These are phyloP conservation scores for Talaromyces sp. DNA, from an alignment of 2,329 filamentous ascomycete genomes.

Conservation along the genomic window DNA sequence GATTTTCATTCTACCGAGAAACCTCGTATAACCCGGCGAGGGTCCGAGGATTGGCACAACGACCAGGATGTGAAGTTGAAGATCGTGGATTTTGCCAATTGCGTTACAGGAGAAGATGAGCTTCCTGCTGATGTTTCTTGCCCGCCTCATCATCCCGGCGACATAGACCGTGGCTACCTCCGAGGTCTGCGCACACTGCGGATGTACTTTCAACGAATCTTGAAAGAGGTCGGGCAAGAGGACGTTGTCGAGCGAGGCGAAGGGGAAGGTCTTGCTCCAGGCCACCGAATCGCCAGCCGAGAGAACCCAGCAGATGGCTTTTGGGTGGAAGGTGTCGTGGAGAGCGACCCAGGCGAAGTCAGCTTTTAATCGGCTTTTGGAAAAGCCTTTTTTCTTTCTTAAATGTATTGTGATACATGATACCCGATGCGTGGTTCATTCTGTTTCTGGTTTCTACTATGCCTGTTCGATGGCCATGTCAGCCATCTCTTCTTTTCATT, in stretches of 20 bases:
- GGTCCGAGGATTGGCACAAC: conserved; percentile 36
- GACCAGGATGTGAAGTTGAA: conserved; percentile 67
- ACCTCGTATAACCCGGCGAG: conserved; percentile 34
- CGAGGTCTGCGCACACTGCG: conserved; percentile 75
- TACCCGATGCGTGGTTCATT: conserved; percentile 12
- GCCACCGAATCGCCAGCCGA: conserved; percentile 31
- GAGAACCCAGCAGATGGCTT: conserved; percentile 32
- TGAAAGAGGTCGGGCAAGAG: conserved; percentile 64
- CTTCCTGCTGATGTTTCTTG: conserved; percentile 60
- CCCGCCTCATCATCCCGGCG: conserved; percentile 74
- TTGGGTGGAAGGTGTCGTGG: conserved; percentile 43
- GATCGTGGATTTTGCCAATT: conserved; percentile 98
- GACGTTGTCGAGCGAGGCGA: conserved; percentile 45
- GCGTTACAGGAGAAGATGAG: conserved; percentile 79
- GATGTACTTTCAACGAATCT: conserved; percentile 82
- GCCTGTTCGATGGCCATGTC: neutral
- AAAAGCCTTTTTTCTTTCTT: neutral
- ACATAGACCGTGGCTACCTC: conserved; percentile 84
- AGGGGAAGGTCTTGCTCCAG: conserved; percentile 39
- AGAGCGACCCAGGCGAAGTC: conserved; percentile 44
- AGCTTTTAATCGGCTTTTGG: conserved; percentile 32
- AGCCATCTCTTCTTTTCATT: neutral
- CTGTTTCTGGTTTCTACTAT: neutral
- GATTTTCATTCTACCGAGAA: conserved; percentile 18
- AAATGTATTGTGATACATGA: conserved; percentile 13